Base-by-base conservation (phyloP, 73 alveolate species). In the Paramecium sonneborni region DNA sequence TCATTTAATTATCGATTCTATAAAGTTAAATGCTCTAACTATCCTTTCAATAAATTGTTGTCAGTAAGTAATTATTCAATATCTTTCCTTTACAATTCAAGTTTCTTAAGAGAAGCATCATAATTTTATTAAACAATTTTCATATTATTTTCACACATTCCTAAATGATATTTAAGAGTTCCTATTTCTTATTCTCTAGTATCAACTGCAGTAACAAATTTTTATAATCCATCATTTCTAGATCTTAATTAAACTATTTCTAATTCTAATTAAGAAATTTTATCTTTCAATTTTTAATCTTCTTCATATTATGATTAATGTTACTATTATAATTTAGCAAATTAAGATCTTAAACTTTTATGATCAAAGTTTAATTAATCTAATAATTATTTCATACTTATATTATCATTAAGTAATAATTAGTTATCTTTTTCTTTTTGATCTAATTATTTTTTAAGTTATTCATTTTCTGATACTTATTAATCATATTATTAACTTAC, bases 291-390 rank as follows among this genome's bases (percentile, higher is more conserved):
- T 14, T 72, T 23, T 34, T 35, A 37, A 38, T 72, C 20, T 35
- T 72, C 86, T 72, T 72, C 55, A 72, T 72, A 72, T 34, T 21
- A 72, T 12, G 8, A 72, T 72, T 72, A 34, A 15, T 72, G 32
- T 72, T 72, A 37, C 12, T 32, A 72, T 72, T 72, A 6, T 18
- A 72, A 72, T 72, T 72, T 72, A 35, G 32, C 55, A 35, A 35
- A 72, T 72, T 35, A 32, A 28, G 35, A 30, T 72, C 57, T 72
- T 15, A 38, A 8, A 15, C 35, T 38, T 72, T 30, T 32, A 72
- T 72, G 57, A 72, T 72, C 86, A 72, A 72, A 72, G 26, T 72
- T 72, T 41, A 72, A 38, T 72, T 72, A 34, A 72, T 72, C 86
- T 38, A 72, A 20, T 72, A 72, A 72, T 72, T 72, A 72, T 72